Evolutionary conservation across 257 asterid species (phyloP).

Genomic region (Sherardia arvensis): DNA sequence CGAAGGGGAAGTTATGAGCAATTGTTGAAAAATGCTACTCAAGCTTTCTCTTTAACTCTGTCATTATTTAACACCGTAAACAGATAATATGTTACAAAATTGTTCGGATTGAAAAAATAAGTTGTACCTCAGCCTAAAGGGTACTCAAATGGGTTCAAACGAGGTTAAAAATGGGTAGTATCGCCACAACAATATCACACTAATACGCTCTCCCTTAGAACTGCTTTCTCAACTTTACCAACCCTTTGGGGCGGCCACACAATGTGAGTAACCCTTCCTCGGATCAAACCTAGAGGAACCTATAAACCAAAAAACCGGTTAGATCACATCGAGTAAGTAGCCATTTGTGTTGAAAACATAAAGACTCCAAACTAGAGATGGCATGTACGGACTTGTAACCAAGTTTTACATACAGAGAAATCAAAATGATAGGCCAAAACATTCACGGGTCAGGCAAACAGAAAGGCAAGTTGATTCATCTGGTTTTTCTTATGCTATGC

Average conservation of each 20-base stretch:
- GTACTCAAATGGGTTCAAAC: background rate
- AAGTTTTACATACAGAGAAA: no score
- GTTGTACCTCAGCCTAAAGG: background rate
- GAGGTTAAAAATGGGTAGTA: background rate
- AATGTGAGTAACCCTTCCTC: slow-evolving; percentile 72
- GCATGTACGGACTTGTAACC: no score
- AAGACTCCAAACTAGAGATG: background rate
- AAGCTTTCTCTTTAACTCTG: background rate
- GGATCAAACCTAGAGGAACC: slow-evolving; percentile 84
- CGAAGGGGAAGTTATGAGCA: background rate
- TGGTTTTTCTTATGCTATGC: background rate
- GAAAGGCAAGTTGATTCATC: background rate
- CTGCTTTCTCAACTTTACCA: slow-evolving; percentile 41
- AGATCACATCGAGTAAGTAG: slow-evolving; percentile 1
- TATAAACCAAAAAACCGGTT: slow-evolving; percentile 14
- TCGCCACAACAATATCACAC: slow-evolving; percentile 11
- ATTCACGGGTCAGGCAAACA: no score
- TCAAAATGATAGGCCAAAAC: no score
- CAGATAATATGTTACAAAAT: no score
- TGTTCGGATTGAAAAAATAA: no score
- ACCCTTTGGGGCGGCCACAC: slow-evolving; percentile 87
- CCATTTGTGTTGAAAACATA: background rate
- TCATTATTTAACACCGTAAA: no score
- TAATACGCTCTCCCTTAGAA: slow-evolving; percentile 14
- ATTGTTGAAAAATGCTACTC: background rate